Evolutionary conservation across 805 yeast species (phyloP), one percentile per base, ranked within the genome.

Genomic region (Candida krabiensis): DNA sequence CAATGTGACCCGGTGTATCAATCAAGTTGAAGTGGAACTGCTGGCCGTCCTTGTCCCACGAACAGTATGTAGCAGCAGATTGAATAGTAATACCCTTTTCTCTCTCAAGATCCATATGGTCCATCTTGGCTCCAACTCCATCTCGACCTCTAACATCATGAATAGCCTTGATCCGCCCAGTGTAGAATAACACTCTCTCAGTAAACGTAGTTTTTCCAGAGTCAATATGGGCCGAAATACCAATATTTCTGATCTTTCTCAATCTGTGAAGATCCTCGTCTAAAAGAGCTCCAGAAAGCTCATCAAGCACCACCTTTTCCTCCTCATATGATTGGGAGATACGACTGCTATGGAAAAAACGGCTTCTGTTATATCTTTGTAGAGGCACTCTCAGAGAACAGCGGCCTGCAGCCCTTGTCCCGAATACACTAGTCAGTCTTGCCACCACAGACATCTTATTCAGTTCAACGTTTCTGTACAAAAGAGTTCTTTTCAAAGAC

Each of bases 121-220:
- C 99, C 99, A 93, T 93, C 69, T 90, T 93, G 40, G 99, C 99
- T 44, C 99, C 99, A 41, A 93, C 98, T 50, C 89, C 83, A 63
- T 93, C 99, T 56, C 93, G 80, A 33, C 99, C 99, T 63, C 99
- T 77, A 31, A 86, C 97, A 66, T 90, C 98, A 59, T 90, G 98
- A 56, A 90, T 91, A 19, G 96, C 95, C 60, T 90, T 87, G 64
- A 93, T 93, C 60, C 99, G 79, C 43, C 99, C 99, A 2, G 99
- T 93, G 63, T 93, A 93, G 67, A 78, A 93, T 53, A 93, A 68
- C 22, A 93, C 99, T 63, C 99, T 85, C 67, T 93, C 99, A 12
- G 98, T 93, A 66, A 93, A 93, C 0, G 99, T 93, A 33, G 99
- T 93, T 60, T 93, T 93, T 43, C 99, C 99, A 3, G 96, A 88